These are phyloP conservation scores for Candolleomyces efflorescens DNA, from an alignment of 768 basidiomycete species.

Conservation along the genomic window DNA sequence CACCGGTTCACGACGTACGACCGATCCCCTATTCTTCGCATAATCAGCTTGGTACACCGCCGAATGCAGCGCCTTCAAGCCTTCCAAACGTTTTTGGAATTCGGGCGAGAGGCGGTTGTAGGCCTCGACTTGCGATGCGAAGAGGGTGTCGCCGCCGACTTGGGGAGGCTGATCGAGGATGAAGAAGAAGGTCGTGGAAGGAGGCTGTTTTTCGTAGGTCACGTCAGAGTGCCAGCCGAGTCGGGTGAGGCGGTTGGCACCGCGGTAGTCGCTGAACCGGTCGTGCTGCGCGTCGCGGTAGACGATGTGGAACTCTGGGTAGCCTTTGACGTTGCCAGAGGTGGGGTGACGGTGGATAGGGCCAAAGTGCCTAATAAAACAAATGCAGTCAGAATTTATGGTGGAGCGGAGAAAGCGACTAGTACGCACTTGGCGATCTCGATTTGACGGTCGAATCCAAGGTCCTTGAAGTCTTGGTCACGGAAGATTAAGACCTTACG, in stretches of 20 bases:
- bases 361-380: slow-evolving; percentile 34
- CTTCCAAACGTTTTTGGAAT: slow-evolving; percentile 55
- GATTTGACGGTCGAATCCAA: slow-evolving; percentile 47
- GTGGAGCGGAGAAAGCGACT: slow-evolving; percentile 28
- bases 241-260: slow-evolving; percentile 36
- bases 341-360: slow-evolving; percentile 44
- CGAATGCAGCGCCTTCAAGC: slow-evolving; percentile 52
- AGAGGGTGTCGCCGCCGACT: slow-evolving; percentile 52
- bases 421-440: slow-evolving; percentile 38
- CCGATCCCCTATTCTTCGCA: slow-evolving; percentile 37
- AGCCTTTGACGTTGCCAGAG: slow-evolving; percentile 50
- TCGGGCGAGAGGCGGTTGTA: slow-evolving; percentile 55
- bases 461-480: slow-evolving; percentile 57
- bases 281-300: slow-evolving; percentile 47
- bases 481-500: slow-evolving; percentile 51
- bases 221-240: slow-evolving; percentile 49
- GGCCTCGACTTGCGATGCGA: slow-evolving; percentile 54
- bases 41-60: slow-evolving; percentile 49
- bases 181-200: slow-evolving; percentile 54
- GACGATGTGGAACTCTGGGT: slow-evolving; percentile 58
- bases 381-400: neutral
- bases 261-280: slow-evolving; percentile 38
- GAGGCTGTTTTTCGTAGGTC: slow-evolving; percentile 55
- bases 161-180: slow-evolving; percentile 44
- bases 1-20: slow-evolving; percentile 16